These are phyloP conservation scores for Eucalyptus shirleyi DNA, from an alignment of 345 rosid genomes.

Conservation along the genomic window DNA sequence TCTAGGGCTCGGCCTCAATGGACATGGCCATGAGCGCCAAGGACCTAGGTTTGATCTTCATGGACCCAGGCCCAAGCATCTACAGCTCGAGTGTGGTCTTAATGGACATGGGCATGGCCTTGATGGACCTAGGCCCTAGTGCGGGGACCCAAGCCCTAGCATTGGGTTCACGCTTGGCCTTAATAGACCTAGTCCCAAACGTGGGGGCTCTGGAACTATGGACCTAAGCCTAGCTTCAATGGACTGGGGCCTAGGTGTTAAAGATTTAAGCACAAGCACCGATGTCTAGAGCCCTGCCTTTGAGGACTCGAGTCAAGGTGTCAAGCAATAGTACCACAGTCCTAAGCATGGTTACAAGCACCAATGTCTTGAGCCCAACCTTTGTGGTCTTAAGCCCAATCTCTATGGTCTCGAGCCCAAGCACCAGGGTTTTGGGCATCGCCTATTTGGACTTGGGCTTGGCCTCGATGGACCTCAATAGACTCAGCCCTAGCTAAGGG, in stretches of 20 bases:
- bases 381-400: background rate
- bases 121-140: no score
- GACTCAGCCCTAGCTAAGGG: background rate
- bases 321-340: accelerated
- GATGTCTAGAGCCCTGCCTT: accelerated
- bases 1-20: no score
- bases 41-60: accelerated
- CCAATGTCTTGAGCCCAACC: background rate
- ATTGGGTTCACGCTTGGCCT: background rate
- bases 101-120: no score
- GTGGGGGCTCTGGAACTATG: background rate
- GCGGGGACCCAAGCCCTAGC: accelerated
- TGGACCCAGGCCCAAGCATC: accelerated
- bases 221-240: background rate
- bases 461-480: background rate
- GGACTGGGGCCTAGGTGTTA: accelerated
- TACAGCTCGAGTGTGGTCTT: accelerated
- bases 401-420: background rate
- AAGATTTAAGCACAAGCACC: background rate
- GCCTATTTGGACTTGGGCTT: no score
- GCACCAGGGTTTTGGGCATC: background rate
- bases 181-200: accelerated
- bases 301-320: background rate
- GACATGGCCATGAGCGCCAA: no score
- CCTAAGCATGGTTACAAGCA: accelerated